These are phyloP conservation scores for Schizopora paradoxa DNA, from an alignment of 1,284 basidiomycete genomes.

Conservation along the genomic window DNA sequence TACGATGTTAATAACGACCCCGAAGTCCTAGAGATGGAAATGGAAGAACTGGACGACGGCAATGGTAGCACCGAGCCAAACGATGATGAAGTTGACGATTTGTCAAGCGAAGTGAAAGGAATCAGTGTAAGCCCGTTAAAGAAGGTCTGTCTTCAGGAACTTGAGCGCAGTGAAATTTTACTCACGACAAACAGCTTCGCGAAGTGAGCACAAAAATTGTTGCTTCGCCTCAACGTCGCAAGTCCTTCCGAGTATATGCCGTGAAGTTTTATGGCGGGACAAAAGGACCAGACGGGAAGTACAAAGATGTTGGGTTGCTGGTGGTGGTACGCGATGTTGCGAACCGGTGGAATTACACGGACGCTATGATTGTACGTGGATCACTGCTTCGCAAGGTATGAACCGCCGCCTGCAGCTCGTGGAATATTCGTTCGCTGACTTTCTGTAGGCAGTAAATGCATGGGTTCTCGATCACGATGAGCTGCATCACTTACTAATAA, in stretches of 20 bases:
- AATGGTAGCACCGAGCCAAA: not conserved
- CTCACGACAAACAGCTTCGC: no score
- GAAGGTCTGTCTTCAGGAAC: no score
- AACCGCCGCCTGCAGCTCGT: no score
- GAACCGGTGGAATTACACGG: constrained; percentile 29
- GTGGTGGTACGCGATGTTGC: constrained; percentile 24
- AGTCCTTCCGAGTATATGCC: not conserved
- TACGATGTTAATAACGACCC: constrained; percentile 25
- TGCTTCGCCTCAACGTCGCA: not conserved
- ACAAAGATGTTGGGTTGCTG: constrained; percentile 21
- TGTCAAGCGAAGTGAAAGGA: no score
- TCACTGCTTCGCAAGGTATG: no score
- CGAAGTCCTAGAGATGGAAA: constrained; percentile 19
- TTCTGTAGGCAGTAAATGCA: no score
- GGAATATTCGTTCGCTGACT: no score
- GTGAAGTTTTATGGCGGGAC: no score
- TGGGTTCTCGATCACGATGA: no score
- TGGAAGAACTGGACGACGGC: constrained; percentile 8
- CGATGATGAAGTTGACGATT: not conserved
- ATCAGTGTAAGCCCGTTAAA: no score
- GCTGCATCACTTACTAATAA: no score
- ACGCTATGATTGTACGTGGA: constrained; percentile 31
- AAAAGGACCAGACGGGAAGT: not conserved
- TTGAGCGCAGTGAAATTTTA: no score
- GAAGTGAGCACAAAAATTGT: not conserved